phyloP scores from a whole-genome alignment of 306 rosid genomes.

The Malus fusca region DNA sequence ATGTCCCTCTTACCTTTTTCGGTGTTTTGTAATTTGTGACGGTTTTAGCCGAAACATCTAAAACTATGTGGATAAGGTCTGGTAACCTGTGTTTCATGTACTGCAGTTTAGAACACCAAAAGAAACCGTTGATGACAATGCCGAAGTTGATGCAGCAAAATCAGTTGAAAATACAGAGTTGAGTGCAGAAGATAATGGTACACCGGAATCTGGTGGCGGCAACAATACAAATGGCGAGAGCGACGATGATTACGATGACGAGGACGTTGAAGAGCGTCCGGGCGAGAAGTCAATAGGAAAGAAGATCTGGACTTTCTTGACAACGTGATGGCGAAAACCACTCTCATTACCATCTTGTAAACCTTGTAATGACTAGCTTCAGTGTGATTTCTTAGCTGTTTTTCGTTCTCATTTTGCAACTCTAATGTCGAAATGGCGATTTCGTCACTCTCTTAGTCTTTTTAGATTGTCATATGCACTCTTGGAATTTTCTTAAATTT shows the following conservation, averaged over 20 bases:
- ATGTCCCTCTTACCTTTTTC: slow-evolving; percentile 5
- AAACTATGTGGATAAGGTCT: background rate
- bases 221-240: slow-evolving; percentile 37
- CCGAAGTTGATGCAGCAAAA: slow-evolving; percentile 27
- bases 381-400: background rate
- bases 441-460: background rate
- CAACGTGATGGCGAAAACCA: slow-evolving; percentile 42
- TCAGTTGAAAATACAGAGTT: slow-evolving; percentile 20
- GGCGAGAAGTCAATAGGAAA: slow-evolving; percentile 54
- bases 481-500: too few species aligned
- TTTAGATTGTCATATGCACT: too few species aligned
- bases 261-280: slow-evolving; percentile 20
- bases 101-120: slow-evolving; percentile 50
- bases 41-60: slow-evolving; percentile 4
- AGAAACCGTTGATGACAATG: slow-evolving; percentile 31
- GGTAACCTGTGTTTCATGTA: background rate
- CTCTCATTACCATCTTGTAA: background rate
- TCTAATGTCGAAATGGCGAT: background rate
- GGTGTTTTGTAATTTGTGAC: background rate
- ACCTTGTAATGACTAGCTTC: slow-evolving; percentile 1
- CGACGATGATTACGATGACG: slow-evolving; percentile 32
- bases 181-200: slow-evolving; percentile 33
- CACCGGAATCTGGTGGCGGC: slow-evolving; percentile 23
- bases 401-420: background rate
- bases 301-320: slow-evolving; percentile 64